A percentile compares a stretch with the other conserved stretches of the same genome.
Evolutionary conservation across 805 yeast genomes (phyloP).

Genomic region (Wickerhamiella sergipiensis): DNA sequence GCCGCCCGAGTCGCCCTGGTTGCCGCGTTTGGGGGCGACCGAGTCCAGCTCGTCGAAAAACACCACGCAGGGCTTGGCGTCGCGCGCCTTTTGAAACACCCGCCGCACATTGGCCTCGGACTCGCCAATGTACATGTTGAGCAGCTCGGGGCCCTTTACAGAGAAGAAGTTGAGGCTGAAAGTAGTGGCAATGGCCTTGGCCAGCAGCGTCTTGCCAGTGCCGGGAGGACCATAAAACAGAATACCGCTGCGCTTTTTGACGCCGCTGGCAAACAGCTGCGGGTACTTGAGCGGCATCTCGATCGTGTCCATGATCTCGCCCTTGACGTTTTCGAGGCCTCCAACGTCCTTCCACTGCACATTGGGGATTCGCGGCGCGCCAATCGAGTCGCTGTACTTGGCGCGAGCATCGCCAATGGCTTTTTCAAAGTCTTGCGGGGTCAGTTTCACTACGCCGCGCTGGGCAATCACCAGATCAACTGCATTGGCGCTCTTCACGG

Average conservation of each 20-base stretch:
- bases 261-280: conserved; percentile 72
- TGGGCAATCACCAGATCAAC: conserved; percentile 29
- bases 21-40: conserved; percentile 96
- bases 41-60: conserved; percentile 96
- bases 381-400: conserved; percentile 85
- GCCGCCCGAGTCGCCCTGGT: conserved; percentile 98
- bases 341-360: conserved; percentile 98
- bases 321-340: conserved; percentile 80
- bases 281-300: conserved; percentile 94
- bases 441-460: conserved; percentile 41
- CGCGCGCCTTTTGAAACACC: conserved; percentile 88
- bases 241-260: conserved; percentile 88
- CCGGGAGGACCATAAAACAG: conserved; percentile 98
- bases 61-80: conserved; percentile 94
- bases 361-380: conserved; percentile 91
- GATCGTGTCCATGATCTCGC: conserved; percentile 86
- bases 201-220: conserved; percentile 89
- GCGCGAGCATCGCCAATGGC: conserved; percentile 73
- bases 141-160: conserved; percentile 91
- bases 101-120: conserved; percentile 93
- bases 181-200: conserved; percentile 94
- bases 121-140: conserved; percentile 97
- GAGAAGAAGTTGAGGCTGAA: conserved; percentile 89
- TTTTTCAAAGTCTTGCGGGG: conserved; percentile 47
- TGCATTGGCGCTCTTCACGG: conserved; percentile 23